Conservation (phyloP, 176 grass and related monocot genomes). For the Oryza glumipatula region DNA sequence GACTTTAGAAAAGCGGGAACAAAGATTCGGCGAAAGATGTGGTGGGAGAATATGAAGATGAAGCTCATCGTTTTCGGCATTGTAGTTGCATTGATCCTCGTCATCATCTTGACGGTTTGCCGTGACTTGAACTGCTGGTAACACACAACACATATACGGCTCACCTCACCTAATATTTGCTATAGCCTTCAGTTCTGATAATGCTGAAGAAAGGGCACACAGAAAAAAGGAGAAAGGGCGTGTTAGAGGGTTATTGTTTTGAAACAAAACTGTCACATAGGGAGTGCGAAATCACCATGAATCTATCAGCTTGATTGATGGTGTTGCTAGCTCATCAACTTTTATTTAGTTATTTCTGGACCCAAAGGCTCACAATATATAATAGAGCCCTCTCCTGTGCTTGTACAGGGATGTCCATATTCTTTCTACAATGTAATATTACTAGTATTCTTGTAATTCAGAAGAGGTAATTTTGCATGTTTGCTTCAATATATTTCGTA, state of each 20-base stretch:
- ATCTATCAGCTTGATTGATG: constrained; percentile 15
- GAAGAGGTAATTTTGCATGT: constrained; percentile 1
- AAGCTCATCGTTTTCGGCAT: constrained; percentile 85
- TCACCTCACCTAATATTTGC: background rate
- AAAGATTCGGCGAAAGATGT: constrained; percentile 81
- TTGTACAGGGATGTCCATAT: constrained; percentile 24
- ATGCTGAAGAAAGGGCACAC: constrained; percentile 10
- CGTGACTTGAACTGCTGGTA: constrained; percentile 79
- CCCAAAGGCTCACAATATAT: constrained; percentile 31
- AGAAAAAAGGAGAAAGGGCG: background rate
- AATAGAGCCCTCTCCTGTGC: constrained; percentile 17
- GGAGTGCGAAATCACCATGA: constrained; percentile 15
- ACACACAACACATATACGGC: constrained; percentile 30
- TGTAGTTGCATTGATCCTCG: constrained; percentile 66
- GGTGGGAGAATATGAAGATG: constrained; percentile 95
- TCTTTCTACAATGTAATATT: constrained; percentile 29
- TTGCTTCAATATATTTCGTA: background rate
- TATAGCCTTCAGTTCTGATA: constrained; percentile 11
- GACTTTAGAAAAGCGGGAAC: constrained; percentile 75
- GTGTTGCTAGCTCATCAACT: background rate
- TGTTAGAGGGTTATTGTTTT: background rate
- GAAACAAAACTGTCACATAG: constrained; percentile 18
- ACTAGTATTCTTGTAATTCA: constrained; percentile 25
- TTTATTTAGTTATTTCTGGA: constrained; percentile 40
- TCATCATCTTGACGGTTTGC: constrained; percentile 74